Conservation (phyloP, 805 yeast species). For the Metschnikowia reukaufii region DNA sequence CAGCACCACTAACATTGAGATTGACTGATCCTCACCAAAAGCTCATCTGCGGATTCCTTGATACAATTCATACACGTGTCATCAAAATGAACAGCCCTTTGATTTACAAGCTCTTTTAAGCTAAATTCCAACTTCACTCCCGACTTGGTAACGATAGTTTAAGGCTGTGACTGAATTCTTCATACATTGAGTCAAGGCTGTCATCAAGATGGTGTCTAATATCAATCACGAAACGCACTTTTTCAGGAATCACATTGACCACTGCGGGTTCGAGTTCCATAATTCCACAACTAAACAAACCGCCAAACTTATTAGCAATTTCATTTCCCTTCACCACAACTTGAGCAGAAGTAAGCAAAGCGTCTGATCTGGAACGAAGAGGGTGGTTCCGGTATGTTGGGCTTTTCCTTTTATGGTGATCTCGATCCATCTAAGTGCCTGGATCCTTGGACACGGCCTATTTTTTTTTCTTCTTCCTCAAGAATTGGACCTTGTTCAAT, state of each 20-base stretch:
- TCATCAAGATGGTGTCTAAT: slow-evolving; percentile 55
- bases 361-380: slow-evolving; percentile 57
- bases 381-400: slow-evolving; percentile 80
- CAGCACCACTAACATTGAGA: slow-evolving; percentile 64
- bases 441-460: slow-evolving; percentile 71
- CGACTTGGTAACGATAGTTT: slow-evolving; percentile 31
- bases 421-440: slow-evolving; percentile 63
- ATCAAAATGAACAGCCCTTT: slow-evolving; percentile 59
- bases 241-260: slow-evolving; percentile 67
- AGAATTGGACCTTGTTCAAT: slow-evolving; percentile 77
- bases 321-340: slow-evolving; percentile 58
- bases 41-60: slow-evolving; percentile 48
- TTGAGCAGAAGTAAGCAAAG: slow-evolving; percentile 56
- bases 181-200: slow-evolving; percentile 34
- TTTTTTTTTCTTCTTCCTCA: slow-evolving; percentile 52
- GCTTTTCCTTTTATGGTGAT: slow-evolving; percentile 61
- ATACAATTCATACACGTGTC: slow-evolving; percentile 52
- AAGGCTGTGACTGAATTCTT: slow-evolving; percentile 40
- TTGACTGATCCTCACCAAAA: slow-evolving; percentile 45
- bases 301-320: slow-evolving; percentile 50
- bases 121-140: slow-evolving; percentile 38
- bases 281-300: slow-evolving; percentile 60
- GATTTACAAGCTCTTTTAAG: slow-evolving; percentile 46
- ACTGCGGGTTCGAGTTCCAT: slow-evolving; percentile 58
- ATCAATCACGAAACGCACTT: slow-evolving; percentile 60